Conservation (phyloP, 768 basidiomycete species). For the Hydnum rufescens region DNA sequence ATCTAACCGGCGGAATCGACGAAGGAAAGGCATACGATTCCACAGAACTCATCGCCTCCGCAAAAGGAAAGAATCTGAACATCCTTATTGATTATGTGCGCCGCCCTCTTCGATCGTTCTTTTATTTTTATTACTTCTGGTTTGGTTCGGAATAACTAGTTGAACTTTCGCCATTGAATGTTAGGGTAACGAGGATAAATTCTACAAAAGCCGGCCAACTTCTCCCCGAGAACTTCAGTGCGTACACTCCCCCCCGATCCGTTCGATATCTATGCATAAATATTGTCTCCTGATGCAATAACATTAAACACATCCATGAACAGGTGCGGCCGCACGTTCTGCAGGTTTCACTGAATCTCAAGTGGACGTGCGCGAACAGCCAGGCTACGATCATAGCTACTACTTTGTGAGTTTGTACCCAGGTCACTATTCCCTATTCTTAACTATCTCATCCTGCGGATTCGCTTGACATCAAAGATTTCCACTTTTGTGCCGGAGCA, state of each 20-base stretch:
- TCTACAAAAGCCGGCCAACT: conserved; percentile 74
- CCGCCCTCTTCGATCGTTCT: too few species aligned
- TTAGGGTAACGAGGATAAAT: conserved; percentile 65
- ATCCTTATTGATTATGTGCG: conserved; percentile 76
- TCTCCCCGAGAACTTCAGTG: conserved; percentile 63
- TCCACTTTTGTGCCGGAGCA: conserved; percentile 84
- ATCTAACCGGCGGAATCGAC: conserved; percentile 52
- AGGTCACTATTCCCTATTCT: not conserved
- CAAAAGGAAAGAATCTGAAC: conserved; percentile 35
- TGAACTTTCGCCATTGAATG: not conserved
- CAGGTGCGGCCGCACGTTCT: conserved; percentile 46
- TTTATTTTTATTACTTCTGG: not conserved
- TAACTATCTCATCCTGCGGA: not conserved
- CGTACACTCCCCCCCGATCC: not conserved
- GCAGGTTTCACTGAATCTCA: conserved; percentile 53
- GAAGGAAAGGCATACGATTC: conserved; percentile 77
- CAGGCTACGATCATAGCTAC: conserved; percentile 78
- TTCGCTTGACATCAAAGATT: conserved; percentile 28
- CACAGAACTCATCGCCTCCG: conserved; percentile 50
- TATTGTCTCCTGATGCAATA: not conserved
- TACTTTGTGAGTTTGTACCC: conserved; percentile 71
- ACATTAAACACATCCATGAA: not conserved
- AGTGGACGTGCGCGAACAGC: conserved; percentile 60
- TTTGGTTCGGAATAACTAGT: not conserved
- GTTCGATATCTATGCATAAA: too few species aligned